phyloP scores from a whole-genome alignment of 2,329 filamentous ascomycete genomes.

The Fusarium tuaranense region DNA sequence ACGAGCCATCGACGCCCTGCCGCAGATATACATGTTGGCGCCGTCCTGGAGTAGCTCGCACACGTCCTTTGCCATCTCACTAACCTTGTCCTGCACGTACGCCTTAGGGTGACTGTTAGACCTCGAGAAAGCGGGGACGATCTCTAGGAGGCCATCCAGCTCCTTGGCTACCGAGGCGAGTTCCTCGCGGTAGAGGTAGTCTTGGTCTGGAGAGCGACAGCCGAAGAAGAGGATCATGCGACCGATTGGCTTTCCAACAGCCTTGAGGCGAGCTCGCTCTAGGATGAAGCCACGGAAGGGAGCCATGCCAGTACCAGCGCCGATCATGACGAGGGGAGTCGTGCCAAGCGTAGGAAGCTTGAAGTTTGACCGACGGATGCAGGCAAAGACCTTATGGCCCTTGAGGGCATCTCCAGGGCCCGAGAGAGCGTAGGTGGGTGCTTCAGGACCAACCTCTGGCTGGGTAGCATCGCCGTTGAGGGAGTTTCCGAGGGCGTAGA shows the following conservation, averaged over 20 bases:
- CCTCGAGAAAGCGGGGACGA: conserved; percentile 36
- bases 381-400: conserved; percentile 37
- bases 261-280: conserved; percentile 37
- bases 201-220: conserved; percentile 63
- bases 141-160: conserved; percentile 27
- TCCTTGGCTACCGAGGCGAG: conserved; percentile 32
- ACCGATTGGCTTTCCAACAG: conserved; percentile 37
- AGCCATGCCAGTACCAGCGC: conserved; percentile 62
- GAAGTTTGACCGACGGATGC: conserved; percentile 53
- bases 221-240: conserved; percentile 65
- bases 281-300: conserved; percentile 50
- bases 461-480: conserved; percentile 4
- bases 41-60: conserved; percentile 47
- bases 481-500: conserved; percentile 32
- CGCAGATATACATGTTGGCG: conserved; percentile 57
- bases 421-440: conserved; percentile 22
- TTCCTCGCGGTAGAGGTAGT: conserved; percentile 67
- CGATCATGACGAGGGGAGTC: conserved; percentile 64
- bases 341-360: conserved; percentile 56
- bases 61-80: conserved; percentile 45
- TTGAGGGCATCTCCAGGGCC: conserved; percentile 29
- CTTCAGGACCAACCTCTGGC: background rate
- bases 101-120: conserved; percentile 31
- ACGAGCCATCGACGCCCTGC: conserved; percentile 55
- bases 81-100: conserved; percentile 54